phyloP scores from a whole-genome alignment of 78 protist genomes.

The Dictyostelium capitatum region DNA sequence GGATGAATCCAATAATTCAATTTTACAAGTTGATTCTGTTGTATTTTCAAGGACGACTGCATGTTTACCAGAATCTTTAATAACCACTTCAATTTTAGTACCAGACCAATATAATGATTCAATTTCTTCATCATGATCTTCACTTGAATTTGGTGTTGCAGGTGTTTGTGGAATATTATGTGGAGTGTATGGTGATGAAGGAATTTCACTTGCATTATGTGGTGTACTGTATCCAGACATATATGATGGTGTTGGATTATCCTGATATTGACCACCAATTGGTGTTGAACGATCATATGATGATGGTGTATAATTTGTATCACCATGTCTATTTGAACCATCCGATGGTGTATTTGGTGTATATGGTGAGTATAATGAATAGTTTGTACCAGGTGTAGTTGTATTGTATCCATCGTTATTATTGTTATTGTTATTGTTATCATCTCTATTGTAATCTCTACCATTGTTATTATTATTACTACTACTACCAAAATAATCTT shows the following conservation, averaged over 20 bases:
- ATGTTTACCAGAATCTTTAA: constrained; percentile 5
- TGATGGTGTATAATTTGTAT: constrained; percentile 42
- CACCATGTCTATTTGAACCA: background rate
- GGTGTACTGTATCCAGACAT: constrained; percentile 18
- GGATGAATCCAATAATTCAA: constrained; percentile 12
- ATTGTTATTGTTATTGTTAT: background rate
- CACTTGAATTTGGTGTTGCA: constrained; percentile 43
- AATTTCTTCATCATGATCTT: constrained; percentile 56
- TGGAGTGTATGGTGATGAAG: constrained; percentile 69
- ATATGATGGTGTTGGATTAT: constrained; percentile 59
- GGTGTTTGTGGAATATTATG: constrained; percentile 75
- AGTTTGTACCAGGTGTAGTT: constrained; percentile 60
- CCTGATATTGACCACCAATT: background rate
- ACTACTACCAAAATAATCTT: background rate
- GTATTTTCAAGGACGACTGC: constrained; percentile 31
- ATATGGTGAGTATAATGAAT: constrained; percentile 20
- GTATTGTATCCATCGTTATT: constrained; percentile 2
- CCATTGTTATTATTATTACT: background rate
- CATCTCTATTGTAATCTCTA: background rate
- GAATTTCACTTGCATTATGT: constrained; percentile 15
- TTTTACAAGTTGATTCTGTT: constrained; percentile 20
- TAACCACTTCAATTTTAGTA: constrained; percentile 36
- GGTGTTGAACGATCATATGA: constrained; percentile 49
- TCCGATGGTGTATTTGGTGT: constrained; percentile 64
- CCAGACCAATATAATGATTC: constrained; percentile 56